phyloP scores from a whole-genome alignment of 2,329 filamentous ascomycete species.

The Lasiodiplodia gonubiensis region DNA sequence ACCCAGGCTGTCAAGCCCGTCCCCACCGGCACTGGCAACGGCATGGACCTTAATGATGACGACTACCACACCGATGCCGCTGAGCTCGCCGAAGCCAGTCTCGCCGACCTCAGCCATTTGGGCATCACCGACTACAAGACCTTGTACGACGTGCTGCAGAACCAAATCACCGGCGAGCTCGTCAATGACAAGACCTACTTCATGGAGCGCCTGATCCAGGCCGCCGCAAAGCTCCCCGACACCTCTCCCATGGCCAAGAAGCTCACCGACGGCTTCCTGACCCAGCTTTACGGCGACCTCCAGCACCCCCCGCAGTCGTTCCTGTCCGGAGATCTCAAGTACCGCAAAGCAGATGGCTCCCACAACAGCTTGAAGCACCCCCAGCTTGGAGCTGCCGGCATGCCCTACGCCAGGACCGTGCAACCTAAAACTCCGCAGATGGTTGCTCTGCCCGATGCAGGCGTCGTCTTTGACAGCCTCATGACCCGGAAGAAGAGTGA shows the following conservation, averaged over 20 bases:
- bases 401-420: constrained; percentile 73
- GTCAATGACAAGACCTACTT: constrained; percentile 67
- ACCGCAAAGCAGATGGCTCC: constrained; percentile 57
- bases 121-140: constrained; percentile 45
- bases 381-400: constrained; percentile 67
- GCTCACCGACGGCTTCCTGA: constrained; percentile 53
- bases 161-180: constrained; percentile 55
- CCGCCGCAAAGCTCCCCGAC: constrained; percentile 52
- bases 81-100: constrained; percentile 42
- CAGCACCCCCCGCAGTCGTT: constrained; percentile 55
- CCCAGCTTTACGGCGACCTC: constrained; percentile 55
- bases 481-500: constrained; percentile 68
- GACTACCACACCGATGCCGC: constrained; percentile 38
- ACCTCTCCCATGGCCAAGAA: constrained; percentile 45
- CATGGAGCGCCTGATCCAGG: constrained; percentile 63
- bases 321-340: constrained; percentile 53
- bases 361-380: constrained; percentile 66
- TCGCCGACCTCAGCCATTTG: constrained; percentile 43
- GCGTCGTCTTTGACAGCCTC: constrained; percentile 70
- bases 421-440: constrained; percentile 62
- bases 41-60: constrained; percentile 45
- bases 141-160: constrained; percentile 43
- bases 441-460: constrained; percentile 67
- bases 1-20: constrained; percentile 40
- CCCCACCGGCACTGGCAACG: constrained; percentile 51